These are phyloP conservation scores for Calycina herbarum DNA, from an alignment of 2,329 filamentous ascomycete species.

Conservation along the genomic window DNA sequence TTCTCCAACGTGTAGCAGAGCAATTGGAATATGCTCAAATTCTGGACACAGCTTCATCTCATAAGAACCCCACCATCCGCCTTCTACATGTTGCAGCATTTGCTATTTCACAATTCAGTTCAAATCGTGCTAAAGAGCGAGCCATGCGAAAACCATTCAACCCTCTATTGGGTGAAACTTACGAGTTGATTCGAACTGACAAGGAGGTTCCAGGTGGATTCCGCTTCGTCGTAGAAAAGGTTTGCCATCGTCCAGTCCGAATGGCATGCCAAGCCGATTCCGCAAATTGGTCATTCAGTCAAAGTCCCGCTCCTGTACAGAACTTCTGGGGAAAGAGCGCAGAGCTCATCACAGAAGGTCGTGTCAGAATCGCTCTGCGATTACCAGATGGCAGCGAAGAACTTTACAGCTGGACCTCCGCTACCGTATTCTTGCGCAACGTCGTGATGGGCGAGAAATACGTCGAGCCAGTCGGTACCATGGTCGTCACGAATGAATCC, in stretches of 20 bases:
- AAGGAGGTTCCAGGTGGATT: conserved; percentile 71
- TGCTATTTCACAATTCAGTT: conserved; percentile 83
- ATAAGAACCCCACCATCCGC: conserved; percentile 63
- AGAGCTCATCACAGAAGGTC: conserved; percentile 90
- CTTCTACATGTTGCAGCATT: conserved; percentile 87
- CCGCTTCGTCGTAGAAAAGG: conserved; percentile 92
- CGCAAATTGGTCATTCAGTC: conserved; percentile 79
- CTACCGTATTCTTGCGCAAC: conserved; percentile 89
- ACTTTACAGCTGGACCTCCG: conserved; percentile 82
- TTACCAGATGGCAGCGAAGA: conserved; percentile 69
- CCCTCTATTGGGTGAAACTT: conserved; percentile 93
- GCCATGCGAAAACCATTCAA: conserved; percentile 96
- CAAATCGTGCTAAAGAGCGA: conserved; percentile 80
- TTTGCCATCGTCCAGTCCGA: conserved; percentile 87
- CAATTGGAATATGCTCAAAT: conserved; percentile 88
- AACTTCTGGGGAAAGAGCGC: conserved; percentile 99
- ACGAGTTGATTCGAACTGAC: conserved; percentile 85
- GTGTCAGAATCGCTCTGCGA: conserved; percentile 73
- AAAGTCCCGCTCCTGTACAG: conserved; percentile 84
- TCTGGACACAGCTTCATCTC: conserved; percentile 71
- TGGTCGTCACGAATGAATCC: conserved; percentile 82
- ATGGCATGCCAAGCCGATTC: conserved; percentile 93
- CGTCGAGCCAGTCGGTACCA: conserved; percentile 87
- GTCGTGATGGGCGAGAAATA: conserved; percentile 99
- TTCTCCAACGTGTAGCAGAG: conserved; percentile 86